These are phyloP conservation scores for Hermanozyma aechmeae DNA, from an alignment of 805 yeast genomes.

Conservation along the genomic window DNA sequence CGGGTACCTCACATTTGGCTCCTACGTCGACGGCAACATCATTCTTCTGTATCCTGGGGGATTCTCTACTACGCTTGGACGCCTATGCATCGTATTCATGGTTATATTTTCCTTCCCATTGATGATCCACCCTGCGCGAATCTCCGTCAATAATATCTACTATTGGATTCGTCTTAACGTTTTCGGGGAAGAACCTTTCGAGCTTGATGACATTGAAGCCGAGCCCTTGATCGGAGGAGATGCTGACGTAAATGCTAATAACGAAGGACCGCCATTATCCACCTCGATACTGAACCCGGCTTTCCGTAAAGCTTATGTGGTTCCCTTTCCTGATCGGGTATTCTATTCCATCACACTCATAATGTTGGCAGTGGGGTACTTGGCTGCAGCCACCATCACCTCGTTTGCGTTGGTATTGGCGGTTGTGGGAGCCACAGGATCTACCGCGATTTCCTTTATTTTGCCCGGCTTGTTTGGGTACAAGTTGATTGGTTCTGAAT, in stretches of 20 bases:
- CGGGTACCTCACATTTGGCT: constrained; percentile 86
- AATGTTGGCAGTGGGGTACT: constrained; percentile 44
- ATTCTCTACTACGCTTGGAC: constrained; percentile 63
- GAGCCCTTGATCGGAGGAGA: no score
- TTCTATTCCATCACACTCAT: constrained; percentile 20
- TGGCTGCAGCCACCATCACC: constrained; percentile 53
- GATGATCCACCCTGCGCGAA: constrained; percentile 85
- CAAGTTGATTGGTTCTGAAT: constrained; percentile 48
- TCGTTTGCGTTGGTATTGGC: constrained; percentile 80
- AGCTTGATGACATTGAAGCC: no score
- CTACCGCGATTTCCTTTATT: constrained; percentile 84
- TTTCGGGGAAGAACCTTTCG: no score
- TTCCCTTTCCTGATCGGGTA: constrained; percentile 18
- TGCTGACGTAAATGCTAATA: no score
- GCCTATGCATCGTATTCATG: constrained; percentile 69
- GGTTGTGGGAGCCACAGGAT: constrained; percentile 87
- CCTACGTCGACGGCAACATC: constrained; percentile 67
- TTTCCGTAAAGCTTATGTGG: constrained; percentile 9
- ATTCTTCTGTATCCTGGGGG: constrained; percentile 62
- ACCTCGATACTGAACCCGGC: no score
- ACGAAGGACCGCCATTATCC: no score
- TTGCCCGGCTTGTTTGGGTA: constrained; percentile 84
- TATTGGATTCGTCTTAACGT: constrained; percentile 31
- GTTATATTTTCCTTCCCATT: constrained; percentile 82
- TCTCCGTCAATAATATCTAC: constrained; percentile 66